phyloP scores from a whole-genome alignment of 176 grass and related monocot species.

The Aegilops umbellulata region DNA sequence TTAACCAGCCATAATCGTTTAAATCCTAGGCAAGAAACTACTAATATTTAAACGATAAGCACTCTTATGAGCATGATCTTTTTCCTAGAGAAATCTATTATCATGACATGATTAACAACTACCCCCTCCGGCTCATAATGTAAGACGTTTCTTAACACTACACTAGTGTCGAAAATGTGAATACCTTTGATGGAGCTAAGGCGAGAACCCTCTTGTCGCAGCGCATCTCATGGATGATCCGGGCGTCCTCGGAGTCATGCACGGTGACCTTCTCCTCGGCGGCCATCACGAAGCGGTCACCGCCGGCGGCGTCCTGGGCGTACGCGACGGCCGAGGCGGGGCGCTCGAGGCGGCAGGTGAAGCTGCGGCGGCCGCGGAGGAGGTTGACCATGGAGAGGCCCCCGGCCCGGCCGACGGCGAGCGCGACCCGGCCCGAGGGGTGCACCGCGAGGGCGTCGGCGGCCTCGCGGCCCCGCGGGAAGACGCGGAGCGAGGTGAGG shows the following conservation, averaged over 20 bases:
- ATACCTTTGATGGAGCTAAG: conserved; percentile 71
- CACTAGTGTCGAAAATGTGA: too few species aligned
- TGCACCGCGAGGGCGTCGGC: conserved; percentile 61
- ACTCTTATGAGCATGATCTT: neutral
- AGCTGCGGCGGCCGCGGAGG: conserved; percentile 60
- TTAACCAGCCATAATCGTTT: neutral
- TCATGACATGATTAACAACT: neutral
- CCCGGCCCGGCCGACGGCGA: conserved; percentile 60
- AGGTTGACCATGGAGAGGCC: conserved; percentile 78
- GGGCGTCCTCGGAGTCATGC: conserved; percentile 80
- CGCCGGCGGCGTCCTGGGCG: neutral
- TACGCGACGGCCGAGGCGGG: conserved; percentile 58
- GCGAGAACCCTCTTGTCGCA: conserved; percentile 58
- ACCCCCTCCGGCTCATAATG: too few species aligned
- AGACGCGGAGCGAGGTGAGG: conserved; percentile 44
- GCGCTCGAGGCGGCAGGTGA: conserved; percentile 67
- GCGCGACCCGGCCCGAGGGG: conserved; percentile 59
- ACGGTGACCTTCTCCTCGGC: conserved; percentile 53
- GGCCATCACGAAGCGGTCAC: conserved; percentile 57
- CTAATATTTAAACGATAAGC: neutral
- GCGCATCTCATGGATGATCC: conserved; percentile 66
- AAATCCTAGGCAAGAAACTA: neutral
- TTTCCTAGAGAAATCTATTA: neutral
- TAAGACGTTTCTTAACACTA: too few species aligned
- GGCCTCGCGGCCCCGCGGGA: conserved; percentile 34